A percentile compares a stretch with the other conserved stretches of the same genome.
Evolutionary conservation across 2,329 filamentous ascomycete species (phyloP).

Genomic region (Phyllosticta citribraziliensis): DNA sequence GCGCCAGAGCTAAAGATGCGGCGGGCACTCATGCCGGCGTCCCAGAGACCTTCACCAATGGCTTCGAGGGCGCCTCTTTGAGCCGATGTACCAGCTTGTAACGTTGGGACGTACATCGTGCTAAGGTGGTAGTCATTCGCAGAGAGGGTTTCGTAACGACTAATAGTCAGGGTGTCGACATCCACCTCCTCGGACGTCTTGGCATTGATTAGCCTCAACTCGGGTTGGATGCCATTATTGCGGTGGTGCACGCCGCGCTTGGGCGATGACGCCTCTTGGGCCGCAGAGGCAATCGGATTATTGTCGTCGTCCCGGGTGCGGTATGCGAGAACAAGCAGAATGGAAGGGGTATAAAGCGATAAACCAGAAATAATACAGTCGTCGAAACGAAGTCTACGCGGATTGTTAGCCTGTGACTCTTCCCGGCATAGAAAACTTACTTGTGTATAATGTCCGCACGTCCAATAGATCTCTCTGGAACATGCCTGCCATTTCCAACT

Average conservation of each 20-base stretch:
- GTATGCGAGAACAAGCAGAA: slow-evolving; percentile 87
- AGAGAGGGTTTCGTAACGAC: slow-evolving; percentile 74
- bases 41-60: slow-evolving; percentile 73
- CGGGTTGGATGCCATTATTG: slow-evolving; percentile 73
- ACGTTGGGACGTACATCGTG: slow-evolving; percentile 66
- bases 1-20: slow-evolving; percentile 79
- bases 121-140: slow-evolving; percentile 88
- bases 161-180: slow-evolving; percentile 76
- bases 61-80: slow-evolving; percentile 68
- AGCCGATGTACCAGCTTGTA: slow-evolving; percentile 46
- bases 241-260: slow-evolving; percentile 58
- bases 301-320: slow-evolving; percentile 65
- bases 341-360: slow-evolving; percentile 86
- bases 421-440: slow-evolving; percentile 43
- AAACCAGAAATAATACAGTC: slow-evolving; percentile 98
- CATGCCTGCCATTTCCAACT: slow-evolving; percentile 54
- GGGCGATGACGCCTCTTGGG: slow-evolving; percentile 41
- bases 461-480: slow-evolving; percentile 62
- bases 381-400: slow-evolving; percentile 63
- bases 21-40: slow-evolving; percentile 78
- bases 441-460: slow-evolving; percentile 87
- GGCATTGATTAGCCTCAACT: slow-evolving; percentile 84
- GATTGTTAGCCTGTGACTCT: slow-evolving; percentile 20
- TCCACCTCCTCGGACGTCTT: slow-evolving; percentile 73
- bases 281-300: slow-evolving; percentile 42